These are phyloP conservation scores for Globisporangium iwayamae DNA, from an alignment of 352 stramenopile genomes.

Conservation along the genomic window DNA sequence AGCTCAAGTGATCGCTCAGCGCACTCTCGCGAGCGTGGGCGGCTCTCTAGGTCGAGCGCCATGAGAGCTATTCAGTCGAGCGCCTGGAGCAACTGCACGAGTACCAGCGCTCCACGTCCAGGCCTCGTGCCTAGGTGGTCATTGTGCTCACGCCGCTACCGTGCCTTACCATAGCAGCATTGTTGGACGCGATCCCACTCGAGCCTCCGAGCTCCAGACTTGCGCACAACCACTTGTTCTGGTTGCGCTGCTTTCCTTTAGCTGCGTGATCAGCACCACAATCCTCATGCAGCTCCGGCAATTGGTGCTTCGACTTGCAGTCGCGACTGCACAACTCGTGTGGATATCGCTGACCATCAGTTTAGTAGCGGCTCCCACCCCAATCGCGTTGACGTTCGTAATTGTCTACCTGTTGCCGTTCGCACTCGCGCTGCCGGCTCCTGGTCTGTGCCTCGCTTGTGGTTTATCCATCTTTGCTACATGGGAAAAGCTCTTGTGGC, in stretches of 20 bases:
- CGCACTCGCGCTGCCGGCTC: constrained; percentile 12
- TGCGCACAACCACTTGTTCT: not conserved
- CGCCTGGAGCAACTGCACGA: constrained; percentile 27
- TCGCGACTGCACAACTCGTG: not conserved
- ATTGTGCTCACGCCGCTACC: constrained; percentile 19
- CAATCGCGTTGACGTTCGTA: not conserved
- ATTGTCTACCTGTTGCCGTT: constrained; percentile 35
- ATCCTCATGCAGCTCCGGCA: constrained; percentile 18
- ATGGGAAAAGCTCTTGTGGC: constrained; percentile 4
- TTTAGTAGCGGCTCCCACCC: constrained; percentile 4
- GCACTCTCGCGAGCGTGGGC: not conserved
- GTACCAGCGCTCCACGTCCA: constrained; percentile 19
- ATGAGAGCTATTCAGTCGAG: constrained; percentile 31
- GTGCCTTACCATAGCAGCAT: not conserved
- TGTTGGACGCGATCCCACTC: not conserved
- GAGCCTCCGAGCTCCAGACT: not conserved
- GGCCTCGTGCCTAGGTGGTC: constrained; percentile 12
- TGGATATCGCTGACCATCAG: not conserved
- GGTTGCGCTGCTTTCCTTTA: not conserved
- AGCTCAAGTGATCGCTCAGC: not conserved
- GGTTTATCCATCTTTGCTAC: not conserved
- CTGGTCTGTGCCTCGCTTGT: constrained; percentile 10
- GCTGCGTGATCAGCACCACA: not conserved
- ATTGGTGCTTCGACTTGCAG: not conserved
- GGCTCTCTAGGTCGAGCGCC: constrained; percentile 25